Base-by-base conservation (phyloP, 345 rosid species). In the Bretschneidera sinensis region DNA sequence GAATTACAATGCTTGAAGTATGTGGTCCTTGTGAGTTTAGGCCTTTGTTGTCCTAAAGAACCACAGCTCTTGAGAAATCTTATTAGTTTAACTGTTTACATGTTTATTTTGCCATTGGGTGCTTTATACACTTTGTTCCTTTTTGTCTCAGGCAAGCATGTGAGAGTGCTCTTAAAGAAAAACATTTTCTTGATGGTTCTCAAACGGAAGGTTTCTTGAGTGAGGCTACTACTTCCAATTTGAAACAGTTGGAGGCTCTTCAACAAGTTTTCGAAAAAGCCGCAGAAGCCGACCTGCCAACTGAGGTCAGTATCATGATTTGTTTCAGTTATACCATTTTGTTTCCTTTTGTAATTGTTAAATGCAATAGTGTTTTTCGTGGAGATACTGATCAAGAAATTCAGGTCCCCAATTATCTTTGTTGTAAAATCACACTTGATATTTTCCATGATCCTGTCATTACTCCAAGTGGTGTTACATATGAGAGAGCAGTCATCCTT, bases 341-440 rank as follows among this genome's bases (percentile, higher is more conserved):
- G 6, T 24, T 21, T 51, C 21, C 21, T 18, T 18, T 65, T 19
- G 9, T 9, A 23, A 43, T 18, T 16, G 15, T 20, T 0, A 24
- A 33, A 13, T 17, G 34, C 17, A 62, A 22, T 53, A 24, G 19
- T 22, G 24, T 34, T 33, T 24, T 39, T 20, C 17, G 10, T 25
- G 52, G 18, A 17, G 24, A 57, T 24, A 43, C n/a, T 64, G 55
- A 33, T 18, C 57, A 21, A 11, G 48, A n/a, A 51, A 67, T 71
- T 7, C 81, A 94, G 99, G 95, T 94, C 63, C 99, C 99, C 1
- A 96, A 84, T 76, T 84, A 83, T 62, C 72, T 89, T 9, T 89
- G 99, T 59, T 89, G 97, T 76, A 87, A 79, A 61, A 89, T 94
- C 15, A 85, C 97, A 22, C 96, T 94, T 16, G 96, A 89, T 70